phyloP scores from a whole-genome alignment of 2,329 filamentous ascomycete species.

The Colletotrichum liriopes region DNA sequence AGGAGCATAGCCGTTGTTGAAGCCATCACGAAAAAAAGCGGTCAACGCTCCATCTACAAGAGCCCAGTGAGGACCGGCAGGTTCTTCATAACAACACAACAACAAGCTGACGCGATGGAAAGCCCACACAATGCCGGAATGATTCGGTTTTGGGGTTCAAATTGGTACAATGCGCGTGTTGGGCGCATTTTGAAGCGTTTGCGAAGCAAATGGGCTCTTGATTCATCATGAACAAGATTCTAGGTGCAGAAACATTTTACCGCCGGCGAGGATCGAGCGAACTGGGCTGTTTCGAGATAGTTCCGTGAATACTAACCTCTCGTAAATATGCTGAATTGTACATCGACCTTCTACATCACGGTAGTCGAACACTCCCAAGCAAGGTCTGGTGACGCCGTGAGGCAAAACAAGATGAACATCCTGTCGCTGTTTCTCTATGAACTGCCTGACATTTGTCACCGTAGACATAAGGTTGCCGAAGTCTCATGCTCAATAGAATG shows the following conservation, averaged over 20 bases:
- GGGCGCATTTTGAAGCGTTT: background rate
- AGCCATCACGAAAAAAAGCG: too few relatives aligned
- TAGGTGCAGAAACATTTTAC: background rate
- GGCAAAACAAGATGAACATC: background rate
- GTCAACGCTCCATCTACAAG: too few relatives aligned
- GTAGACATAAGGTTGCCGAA: background rate
- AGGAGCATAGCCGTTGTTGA: too few relatives aligned
- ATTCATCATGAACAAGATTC: background rate
- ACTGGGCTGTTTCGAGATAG: background rate
- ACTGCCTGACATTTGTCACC: background rate
- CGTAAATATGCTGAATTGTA: background rate
- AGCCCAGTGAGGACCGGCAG: too few relatives aligned
- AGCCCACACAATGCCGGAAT: too few relatives aligned
- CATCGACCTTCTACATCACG: rapidly evolving
- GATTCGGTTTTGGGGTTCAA: too few relatives aligned
- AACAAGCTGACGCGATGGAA: too few relatives aligned
- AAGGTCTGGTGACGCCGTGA: too few relatives aligned
- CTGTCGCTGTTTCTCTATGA: background rate
- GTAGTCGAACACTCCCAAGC: background rate
- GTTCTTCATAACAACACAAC: too few relatives aligned
- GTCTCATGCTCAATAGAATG: background rate
- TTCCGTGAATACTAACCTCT: background rate
- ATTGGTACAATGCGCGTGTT: too few relatives aligned
- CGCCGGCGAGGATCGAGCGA: background rate
- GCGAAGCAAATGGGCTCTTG: background rate